phyloP scores from a whole-genome alignment of 805 yeast species.

The Ogataea kodamae region DNA sequence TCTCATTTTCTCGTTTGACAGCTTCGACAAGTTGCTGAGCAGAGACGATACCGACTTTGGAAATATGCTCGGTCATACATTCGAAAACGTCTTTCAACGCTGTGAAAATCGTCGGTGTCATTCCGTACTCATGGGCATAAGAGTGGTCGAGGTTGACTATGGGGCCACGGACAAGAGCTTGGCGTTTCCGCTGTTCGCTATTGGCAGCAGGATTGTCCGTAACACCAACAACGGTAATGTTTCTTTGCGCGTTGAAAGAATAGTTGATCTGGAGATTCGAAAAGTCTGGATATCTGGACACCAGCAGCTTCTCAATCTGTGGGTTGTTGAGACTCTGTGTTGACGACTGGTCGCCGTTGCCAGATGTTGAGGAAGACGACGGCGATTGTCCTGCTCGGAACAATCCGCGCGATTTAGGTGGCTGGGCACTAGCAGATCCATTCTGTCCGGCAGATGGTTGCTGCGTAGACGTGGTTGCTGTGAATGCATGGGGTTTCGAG shows the following conservation, averaged over 20 bases:
- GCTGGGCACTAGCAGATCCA: conserved; percentile 4
- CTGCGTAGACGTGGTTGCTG: conserved; percentile 22
- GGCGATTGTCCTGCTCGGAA: conserved; percentile 13
- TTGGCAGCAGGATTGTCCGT: conserved; percentile 41
- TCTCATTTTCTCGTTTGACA: conserved; percentile 74
- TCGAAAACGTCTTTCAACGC: conserved; percentile 85
- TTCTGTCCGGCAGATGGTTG: conserved; percentile 4
- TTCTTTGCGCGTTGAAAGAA: conserved; percentile 39
- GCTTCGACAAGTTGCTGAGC: conserved; percentile 72
- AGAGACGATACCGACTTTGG: conserved; percentile 78
- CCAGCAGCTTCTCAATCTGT: conserved; percentile 20
- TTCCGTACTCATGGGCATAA: conserved; percentile 46
- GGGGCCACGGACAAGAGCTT: conserved; percentile 79
- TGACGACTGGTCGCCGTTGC: conserved; percentile 1
- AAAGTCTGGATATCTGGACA: conserved; percentile 32
- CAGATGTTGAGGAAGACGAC: conserved; percentile 7
- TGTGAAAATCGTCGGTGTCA: conserved; percentile 50
- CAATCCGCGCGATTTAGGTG: conserved; percentile 19
- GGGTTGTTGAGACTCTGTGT: conserved; percentile 15
- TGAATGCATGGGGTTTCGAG: conserved; percentile 37
- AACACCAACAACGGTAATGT: conserved; percentile 44
- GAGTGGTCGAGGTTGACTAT: conserved; percentile 76
- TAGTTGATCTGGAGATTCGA: conserved; percentile 35
- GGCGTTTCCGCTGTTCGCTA: conserved; percentile 71
- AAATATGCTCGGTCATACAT: conserved; percentile 66